These are phyloP conservation scores for Rhododendron henanense DNA, from an alignment of 148 eudicot species.

Conservation along the genomic window DNA sequence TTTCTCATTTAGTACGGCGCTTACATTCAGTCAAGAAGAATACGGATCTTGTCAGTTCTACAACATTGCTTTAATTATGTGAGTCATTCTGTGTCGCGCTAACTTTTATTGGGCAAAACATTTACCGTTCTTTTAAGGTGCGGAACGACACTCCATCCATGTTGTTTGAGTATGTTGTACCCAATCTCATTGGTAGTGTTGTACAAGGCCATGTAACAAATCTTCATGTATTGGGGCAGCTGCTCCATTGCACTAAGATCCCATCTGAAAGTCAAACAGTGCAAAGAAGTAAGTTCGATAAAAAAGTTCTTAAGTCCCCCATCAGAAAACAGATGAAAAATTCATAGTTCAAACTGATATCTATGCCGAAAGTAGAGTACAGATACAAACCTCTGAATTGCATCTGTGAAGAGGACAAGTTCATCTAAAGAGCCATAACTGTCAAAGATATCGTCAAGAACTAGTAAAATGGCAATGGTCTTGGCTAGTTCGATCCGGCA, in stretches of 20 bases:
- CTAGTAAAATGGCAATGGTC: slow-evolving; percentile 41
- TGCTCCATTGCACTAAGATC: slow-evolving; percentile 27
- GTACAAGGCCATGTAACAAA: slow-evolving; percentile 42
- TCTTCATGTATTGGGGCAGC: slow-evolving; percentile 42
- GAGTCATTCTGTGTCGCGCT: neutral
- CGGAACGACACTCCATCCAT: slow-evolving; percentile 2
- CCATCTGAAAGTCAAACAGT: slow-evolving; percentile 23
- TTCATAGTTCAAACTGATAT: neutral
- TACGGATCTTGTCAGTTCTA: too few species aligned
- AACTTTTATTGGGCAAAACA: neutral
- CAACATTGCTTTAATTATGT: neutral
- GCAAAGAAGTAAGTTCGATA: neutral
- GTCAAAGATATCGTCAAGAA: slow-evolving; percentile 57
- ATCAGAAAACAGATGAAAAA: neutral
- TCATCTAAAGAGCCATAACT: slow-evolving; percentile 41
- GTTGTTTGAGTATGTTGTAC: slow-evolving; percentile 7
- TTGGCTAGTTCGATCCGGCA: slow-evolving; percentile 38
- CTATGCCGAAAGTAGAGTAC: neutral
- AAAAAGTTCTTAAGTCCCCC: neutral
- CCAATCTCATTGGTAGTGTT: slow-evolving; percentile 14
- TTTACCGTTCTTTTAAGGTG: slow-evolving; percentile 11
- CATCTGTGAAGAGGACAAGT: slow-evolving; percentile 45
- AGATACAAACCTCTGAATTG: slow-evolving; percentile 31
- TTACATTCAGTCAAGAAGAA: too few species aligned
- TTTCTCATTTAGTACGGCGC: too few species aligned